These are phyloP conservation scores for Phyllosticta citrichinensis DNA, from an alignment of 2,329 filamentous ascomycete genomes.

Conservation along the genomic window DNA sequence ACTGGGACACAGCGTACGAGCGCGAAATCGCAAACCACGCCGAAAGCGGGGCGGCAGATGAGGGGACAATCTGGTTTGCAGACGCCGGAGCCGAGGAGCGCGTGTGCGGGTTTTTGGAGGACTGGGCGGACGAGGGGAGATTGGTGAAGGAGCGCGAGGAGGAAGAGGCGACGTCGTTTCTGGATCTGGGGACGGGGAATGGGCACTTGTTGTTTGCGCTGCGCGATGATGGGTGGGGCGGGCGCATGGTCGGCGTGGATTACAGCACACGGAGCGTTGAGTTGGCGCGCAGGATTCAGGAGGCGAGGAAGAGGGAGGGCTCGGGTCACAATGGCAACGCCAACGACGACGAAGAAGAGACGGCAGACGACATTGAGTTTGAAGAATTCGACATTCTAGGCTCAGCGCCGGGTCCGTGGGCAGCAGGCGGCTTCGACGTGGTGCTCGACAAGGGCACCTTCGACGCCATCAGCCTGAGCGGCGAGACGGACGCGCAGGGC, in stretches of 20 bases:
- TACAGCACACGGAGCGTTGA: slow-evolving; percentile 68
- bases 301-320: slow-evolving; percentile 16
- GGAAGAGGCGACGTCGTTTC: slow-evolving; percentile 43
- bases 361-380: slow-evolving; percentile 36
- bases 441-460: slow-evolving; percentile 98
- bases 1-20: slow-evolving; percentile 56
- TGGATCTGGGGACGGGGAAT: slow-evolving; percentile 92
- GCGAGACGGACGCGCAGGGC: slow-evolving; percentile 41
- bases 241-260: slow-evolving; percentile 74
- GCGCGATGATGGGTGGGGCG: slow-evolving; percentile 56
- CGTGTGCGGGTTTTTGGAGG: slow-evolving; percentile 52
- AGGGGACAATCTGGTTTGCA: slow-evolving; percentile 92
- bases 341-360: slow-evolving; percentile 16
- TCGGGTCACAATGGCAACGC: slow-evolving; percentile 9
- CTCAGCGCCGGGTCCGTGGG: slow-evolving; percentile 45
- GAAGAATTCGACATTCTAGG: slow-evolving; percentile 44
- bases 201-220: slow-evolving; percentile 83
- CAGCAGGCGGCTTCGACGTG: slow-evolving; percentile 62
- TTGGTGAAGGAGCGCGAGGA: slow-evolving; percentile 27
- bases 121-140: slow-evolving; percentile 42
- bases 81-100: slow-evolving; percentile 82
- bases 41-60: slow-evolving; percentile 57
- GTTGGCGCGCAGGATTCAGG: slow-evolving; percentile 56
- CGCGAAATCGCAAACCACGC: slow-evolving; percentile 62
- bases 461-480: slow-evolving; percentile 77